These are phyloP conservation scores for Geranium incanum DNA, from an alignment of 441 rosid species.

Conservation along the genomic window DNA sequence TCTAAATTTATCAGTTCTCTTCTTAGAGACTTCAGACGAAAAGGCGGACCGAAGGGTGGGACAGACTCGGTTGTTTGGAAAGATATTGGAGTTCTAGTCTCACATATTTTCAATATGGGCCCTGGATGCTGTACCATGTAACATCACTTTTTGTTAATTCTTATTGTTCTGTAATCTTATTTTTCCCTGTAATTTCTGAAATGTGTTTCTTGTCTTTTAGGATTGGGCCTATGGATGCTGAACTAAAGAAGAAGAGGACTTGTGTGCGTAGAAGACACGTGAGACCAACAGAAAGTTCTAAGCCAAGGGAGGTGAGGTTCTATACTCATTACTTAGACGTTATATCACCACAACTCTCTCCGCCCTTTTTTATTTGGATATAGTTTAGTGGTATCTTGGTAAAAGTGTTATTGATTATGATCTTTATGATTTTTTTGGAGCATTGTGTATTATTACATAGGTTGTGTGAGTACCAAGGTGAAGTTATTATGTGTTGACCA, in stretches of 20 bases:
- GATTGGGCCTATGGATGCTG: slow-evolving; percentile 63
- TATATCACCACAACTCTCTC: neutral
- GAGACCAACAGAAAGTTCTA: slow-evolving; percentile 36
- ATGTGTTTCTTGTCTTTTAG: slow-evolving; percentile 24
- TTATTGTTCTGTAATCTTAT: neutral
- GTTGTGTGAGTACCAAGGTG: neutral
- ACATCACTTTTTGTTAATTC: slow-evolving; percentile 5
- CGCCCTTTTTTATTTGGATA: neutral
- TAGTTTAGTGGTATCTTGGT: neutral
- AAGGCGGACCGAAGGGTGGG: slow-evolving; percentile 7
- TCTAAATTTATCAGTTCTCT: slow-evolving; percentile 22
- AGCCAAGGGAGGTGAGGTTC: slow-evolving; percentile 49
- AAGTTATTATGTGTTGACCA: neutral
- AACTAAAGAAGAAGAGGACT: slow-evolving; percentile 41
- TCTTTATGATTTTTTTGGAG: neutral
- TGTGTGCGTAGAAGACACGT: slow-evolving; percentile 28
- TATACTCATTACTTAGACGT: neutral
- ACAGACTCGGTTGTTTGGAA: slow-evolving; percentile 20
- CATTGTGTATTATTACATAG: neutral
- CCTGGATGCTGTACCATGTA: slow-evolving; percentile 30
- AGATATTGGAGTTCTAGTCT: slow-evolving; percentile 21
- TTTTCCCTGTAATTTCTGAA: slow-evolving; percentile 11
- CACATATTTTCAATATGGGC: slow-evolving; percentile 16
- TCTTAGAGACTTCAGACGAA: slow-evolving; percentile 18
- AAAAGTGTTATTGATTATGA: neutral